These are phyloP conservation scores for Hypoxylon sp. DNA, from an alignment of 2,329 filamentous ascomycete genomes.

Conservation along the genomic window DNA sequence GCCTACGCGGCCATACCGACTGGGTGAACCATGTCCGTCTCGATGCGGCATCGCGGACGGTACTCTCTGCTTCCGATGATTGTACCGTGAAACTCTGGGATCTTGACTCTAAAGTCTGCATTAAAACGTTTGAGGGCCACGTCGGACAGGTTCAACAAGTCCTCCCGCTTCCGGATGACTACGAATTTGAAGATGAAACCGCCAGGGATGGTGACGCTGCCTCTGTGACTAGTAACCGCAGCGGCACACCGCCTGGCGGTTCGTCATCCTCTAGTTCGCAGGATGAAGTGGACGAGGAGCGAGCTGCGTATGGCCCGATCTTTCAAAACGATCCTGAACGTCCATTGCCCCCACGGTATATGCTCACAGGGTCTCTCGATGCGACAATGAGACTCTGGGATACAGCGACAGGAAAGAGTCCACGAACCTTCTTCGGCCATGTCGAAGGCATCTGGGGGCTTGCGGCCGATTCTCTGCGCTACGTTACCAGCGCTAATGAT, in stretches of 20 bases:
- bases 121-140: conserved; percentile 86
- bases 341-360: conserved; percentile 86
- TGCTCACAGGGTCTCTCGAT: conserved; percentile 92
- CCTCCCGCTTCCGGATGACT: conserved; percentile 85
- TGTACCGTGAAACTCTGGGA: conserved; percentile 94
- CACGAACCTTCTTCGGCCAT: conserved; percentile 96
- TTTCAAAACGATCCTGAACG: conserved; percentile 75
- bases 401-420: conserved; percentile 82
- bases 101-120: conserved; percentile 84
- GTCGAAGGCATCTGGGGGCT: conserved; percentile 97
- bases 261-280: conserved; percentile 47
- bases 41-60: conserved; percentile 83
- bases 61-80: conserved; percentile 95
- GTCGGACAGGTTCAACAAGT: conserved; percentile 97
- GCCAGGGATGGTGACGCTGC: conserved; percentile 69
- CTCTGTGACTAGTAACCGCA: conserved; percentile 65
- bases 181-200: conserved; percentile 83
- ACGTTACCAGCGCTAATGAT: conserved; percentile 92
- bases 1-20: conserved; percentile 86
- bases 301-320: conserved; percentile 70
- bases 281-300: conserved; percentile 59
- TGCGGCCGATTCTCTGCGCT: conserved; percentile 86
- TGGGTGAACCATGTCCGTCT: conserved; percentile 98
- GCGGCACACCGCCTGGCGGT: conserved; percentile 57
- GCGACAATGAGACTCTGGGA: conserved; percentile 95